Evolutionary conservation across 2,329 filamentous ascomycete species (phyloP), one percentile per base, ranked within the genome.

Genomic region (Exophiala aquamarina): DNA sequence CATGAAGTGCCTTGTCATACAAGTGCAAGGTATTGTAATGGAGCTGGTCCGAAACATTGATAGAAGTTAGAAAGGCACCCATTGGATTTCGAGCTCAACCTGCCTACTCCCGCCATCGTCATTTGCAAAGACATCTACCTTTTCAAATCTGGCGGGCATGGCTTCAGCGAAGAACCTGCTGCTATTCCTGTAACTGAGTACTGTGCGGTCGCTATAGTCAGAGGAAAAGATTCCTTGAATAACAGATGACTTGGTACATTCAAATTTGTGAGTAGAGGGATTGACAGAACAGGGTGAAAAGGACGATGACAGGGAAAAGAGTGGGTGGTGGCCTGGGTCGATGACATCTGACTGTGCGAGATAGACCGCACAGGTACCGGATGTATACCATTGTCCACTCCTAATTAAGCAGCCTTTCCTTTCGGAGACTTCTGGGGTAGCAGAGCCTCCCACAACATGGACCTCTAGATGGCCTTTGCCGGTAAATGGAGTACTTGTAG

Each of bases 321-420:
- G 34, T n/a, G 54, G 40, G 4, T 34, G 15, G 20, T 57, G 45
- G 33, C 74, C 76, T 10, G 61, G 61, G 35, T 67, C 47, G 13
- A 56, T 58, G 7, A 55, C 50, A 21, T 59, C 52, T 6, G 71
- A 49, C 3, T 75, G 66, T 3, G 81, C 80, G 0, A 75, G 80
- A 62, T 81, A 85, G 0, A 78, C 84, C 1, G 84, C 85, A 60
- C 84, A 87, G 0, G 83, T 84, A 2, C 84, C 83, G 1, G 72
- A 75, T 0, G 75, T 74, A 60, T 84, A 88, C 85, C 84, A 89
- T 0, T 76, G 79, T 0, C 85, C 85, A 8, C 67, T 72, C 45
- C 76, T 76, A 61, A 87, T 88, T 48, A 88, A 73, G 57, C 83
- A 88, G n/a, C 85, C 84, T 6, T 71, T 73, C 11, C 21, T 36